Evolutionary conservation across 1,139 yeast species (phyloP).

Genomic region (Oligophagozyma castellii): DNA sequence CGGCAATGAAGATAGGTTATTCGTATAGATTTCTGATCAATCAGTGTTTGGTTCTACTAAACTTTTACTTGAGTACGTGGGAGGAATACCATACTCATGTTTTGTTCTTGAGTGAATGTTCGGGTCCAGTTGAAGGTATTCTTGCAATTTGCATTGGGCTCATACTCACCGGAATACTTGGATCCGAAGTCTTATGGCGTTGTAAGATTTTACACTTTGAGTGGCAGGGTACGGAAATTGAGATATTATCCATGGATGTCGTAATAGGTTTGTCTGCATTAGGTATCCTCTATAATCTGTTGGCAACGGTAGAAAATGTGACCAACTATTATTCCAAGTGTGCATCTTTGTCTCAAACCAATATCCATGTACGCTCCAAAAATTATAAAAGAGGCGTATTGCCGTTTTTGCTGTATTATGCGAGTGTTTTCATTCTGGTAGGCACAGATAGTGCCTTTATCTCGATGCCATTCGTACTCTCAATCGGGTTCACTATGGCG

Average conservation of each 20-base stretch:
- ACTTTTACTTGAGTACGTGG: conserved; percentile 87
- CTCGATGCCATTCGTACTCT: conserved; percentile 49
- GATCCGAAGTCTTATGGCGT: conserved; percentile 55
- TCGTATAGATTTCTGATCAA: conserved; percentile 46
- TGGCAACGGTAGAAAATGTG: conserved; percentile 62
- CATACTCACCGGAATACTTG: conserved; percentile 49
- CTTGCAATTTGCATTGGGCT: conserved; percentile 45
- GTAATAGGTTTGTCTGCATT: conserved; percentile 14
- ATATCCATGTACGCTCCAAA: conserved; percentile 19
- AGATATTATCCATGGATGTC: conserved; percentile 14
- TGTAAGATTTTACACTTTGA: conserved; percentile 13
- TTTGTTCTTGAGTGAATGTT: conserved; percentile 59
- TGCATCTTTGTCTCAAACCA: conserved; percentile 15
- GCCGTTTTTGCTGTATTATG: conserved; percentile 60
- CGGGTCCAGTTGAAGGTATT: conserved; percentile 95
- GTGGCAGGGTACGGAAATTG: conserved; percentile 6
- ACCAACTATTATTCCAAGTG: conserved; percentile 32
- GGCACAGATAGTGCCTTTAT: conserved; percentile 35
- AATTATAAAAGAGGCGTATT: conserved; percentile 46
- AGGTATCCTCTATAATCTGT: conserved; percentile 52
- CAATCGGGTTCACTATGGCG: conserved; percentile 67
- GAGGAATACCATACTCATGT: conserved; percentile 89
- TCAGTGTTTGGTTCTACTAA: conserved; percentile 66
- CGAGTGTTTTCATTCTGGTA: conserved; percentile 35
- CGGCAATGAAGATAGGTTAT: conserved; percentile 60